phyloP scores from a whole-genome alignment of 2,329 filamentous ascomycete species.

The Neocucurbitaria cava region DNA sequence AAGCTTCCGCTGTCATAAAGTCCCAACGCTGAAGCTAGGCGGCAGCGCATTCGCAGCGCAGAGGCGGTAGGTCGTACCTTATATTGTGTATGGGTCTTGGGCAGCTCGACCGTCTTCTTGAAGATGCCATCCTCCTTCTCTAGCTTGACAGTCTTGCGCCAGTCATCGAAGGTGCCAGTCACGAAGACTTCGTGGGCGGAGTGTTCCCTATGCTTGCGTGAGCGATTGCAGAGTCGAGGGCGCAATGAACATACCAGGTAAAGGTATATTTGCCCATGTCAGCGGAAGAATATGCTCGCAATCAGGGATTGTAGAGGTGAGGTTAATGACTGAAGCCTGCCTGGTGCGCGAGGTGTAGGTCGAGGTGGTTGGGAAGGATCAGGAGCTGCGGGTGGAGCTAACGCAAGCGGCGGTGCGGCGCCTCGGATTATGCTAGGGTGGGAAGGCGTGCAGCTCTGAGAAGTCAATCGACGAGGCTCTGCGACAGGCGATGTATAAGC shows the following conservation, averaged over 20 bases:
- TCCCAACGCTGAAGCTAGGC: constrained; percentile 6
- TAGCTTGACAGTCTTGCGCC: constrained; percentile 85
- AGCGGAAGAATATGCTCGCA: constrained; percentile 25
- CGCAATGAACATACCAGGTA: constrained; percentile 66
- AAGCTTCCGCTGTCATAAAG: constrained; percentile 12
- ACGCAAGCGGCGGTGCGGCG: constrained; percentile 31
- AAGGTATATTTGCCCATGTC: constrained; percentile 73
- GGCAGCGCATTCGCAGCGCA: constrained; percentile 4
- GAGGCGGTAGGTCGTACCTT: constrained; percentile 70
- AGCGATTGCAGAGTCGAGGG: constrained; percentile 20
- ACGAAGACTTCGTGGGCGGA: constrained; percentile 87
- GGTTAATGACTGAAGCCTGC: constrained; percentile 36
- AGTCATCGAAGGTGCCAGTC: constrained; percentile 94
- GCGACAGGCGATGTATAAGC: constrained; percentile 21
- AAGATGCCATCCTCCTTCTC: constrained; percentile 75
- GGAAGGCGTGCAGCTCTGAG: constrained; percentile 22
- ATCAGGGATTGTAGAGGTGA: constrained; percentile 18
- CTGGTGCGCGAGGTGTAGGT: constrained; percentile 26
- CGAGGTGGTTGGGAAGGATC: constrained; percentile 32
- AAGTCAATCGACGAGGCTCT: constrained; percentile 15
- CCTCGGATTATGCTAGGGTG: constrained; percentile 25
- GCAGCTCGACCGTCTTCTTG: constrained; percentile 79
- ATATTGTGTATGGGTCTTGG: constrained; percentile 81
- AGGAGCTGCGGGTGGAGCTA: constrained; percentile 34
- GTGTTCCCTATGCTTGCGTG: constrained; percentile 70